These are phyloP conservation scores for Solanum hybrid DNA, from an alignment of 305 asterid genomes.

Conservation along the genomic window DNA sequence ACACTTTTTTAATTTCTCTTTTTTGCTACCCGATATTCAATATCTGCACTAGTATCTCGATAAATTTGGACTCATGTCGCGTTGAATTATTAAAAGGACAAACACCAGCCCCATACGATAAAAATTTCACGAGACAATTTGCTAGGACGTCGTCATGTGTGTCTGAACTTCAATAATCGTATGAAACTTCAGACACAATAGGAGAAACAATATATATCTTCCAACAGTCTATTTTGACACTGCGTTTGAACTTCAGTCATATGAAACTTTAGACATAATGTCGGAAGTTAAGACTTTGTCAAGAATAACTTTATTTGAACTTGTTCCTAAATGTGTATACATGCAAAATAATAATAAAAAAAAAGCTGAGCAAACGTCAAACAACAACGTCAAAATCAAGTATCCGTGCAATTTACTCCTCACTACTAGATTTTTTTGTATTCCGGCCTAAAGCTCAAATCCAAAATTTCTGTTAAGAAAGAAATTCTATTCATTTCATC, in stretches of 20 bases:
- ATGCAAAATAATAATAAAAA: neutral
- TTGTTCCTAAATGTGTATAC: neutral
- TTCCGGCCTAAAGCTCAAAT: rapidly evolving
- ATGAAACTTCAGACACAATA: neutral
- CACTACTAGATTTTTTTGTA: neutral
- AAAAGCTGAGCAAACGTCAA: neutral
- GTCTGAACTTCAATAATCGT: neutral
- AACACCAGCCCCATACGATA: neutral
- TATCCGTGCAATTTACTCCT: neutral
- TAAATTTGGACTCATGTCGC: neutral
- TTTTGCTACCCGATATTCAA: neutral
- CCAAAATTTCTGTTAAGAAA: neutral
- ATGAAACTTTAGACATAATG: neutral
- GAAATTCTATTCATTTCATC: neutral
- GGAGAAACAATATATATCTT: neutral
- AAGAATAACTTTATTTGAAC: neutral
- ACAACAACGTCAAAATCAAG: neutral
- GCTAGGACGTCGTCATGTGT: neutral
- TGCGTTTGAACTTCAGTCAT: neutral
- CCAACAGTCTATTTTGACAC: neutral
- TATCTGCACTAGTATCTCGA: rapidly evolving
- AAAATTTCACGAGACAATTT: rapidly evolving
- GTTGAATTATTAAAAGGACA: neutral
- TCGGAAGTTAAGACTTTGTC: neutral
- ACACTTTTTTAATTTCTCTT: neutral